Percentiles rank a stretch among this genome's conserved stretches.
These are phyloP conservation scores for Penicillium hesseltinei DNA, from an alignment of 2,329 filamentous ascomycete species.

Conservation along the genomic window DNA sequence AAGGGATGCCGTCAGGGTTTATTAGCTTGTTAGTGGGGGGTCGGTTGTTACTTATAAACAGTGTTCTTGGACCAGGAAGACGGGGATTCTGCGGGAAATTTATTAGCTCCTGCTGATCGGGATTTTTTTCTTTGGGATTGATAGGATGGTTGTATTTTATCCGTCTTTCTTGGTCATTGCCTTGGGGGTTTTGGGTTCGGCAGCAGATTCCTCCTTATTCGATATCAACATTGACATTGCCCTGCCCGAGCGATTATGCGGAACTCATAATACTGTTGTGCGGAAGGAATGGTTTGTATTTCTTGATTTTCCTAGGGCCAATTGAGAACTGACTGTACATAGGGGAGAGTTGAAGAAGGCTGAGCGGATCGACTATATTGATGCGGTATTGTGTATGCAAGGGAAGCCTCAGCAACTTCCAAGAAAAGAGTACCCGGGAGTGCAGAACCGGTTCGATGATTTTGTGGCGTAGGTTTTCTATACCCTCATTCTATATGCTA, in stretches of 20 bases:
- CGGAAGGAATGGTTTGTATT: conserved; percentile 20
- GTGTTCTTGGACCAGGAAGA: not conserved
- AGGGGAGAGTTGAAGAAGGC: conserved; percentile 21
- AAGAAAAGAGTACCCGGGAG: conserved; percentile 23
- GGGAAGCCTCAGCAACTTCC: conserved; percentile 18
- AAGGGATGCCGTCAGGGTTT: not conserved
- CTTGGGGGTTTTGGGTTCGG: not conserved
- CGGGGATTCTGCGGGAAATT: not conserved
- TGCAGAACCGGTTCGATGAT: conserved; percentile 28
- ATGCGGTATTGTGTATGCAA: conserved; percentile 27
- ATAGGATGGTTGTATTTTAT: conserved; percentile 6
- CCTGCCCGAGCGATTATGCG: not conserved
- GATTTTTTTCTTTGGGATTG: not conserved
- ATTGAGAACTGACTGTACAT: not conserved
- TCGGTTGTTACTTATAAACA: not conserved
- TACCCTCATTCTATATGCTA: not conserved
- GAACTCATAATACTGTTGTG: not conserved
- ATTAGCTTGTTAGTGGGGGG: not conserved
- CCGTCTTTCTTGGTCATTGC: not conserved
- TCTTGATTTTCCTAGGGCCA: not conserved
- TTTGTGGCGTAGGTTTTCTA: conserved; percentile 27
- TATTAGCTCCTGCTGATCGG: not conserved
- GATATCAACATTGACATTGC: not conserved
- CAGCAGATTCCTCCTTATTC: not conserved
- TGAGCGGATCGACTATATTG: conserved; percentile 25